Percentiles rank a stretch among this genome's conserved stretches.
Evolutionary conservation across 2,329 filamentous ascomycete genomes (phyloP).

Genomic region (Paraphaeosphaeria minitans): DNA sequence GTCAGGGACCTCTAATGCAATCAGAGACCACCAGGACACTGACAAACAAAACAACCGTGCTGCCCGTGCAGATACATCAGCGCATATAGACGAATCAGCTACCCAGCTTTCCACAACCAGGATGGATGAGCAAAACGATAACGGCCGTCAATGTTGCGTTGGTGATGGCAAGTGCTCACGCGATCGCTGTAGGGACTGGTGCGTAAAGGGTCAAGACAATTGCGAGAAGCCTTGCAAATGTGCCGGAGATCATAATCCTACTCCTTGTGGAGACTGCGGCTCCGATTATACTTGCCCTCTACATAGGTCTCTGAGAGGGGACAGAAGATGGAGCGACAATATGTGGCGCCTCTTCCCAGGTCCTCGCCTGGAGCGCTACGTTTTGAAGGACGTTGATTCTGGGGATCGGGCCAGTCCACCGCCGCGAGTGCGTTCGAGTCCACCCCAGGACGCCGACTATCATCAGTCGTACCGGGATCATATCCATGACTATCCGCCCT

Average conservation of each 20-base stretch:
- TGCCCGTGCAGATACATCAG: background rate
- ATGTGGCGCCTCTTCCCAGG: background rate
- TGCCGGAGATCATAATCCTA: background rate
- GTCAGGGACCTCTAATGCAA: no score
- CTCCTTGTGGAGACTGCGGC: background rate
- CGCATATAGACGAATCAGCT: background rate
- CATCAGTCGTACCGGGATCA: no score
- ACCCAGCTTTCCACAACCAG: background rate
- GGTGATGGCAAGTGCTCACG: background rate
- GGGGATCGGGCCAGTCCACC: no score
- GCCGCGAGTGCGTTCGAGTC: no score
- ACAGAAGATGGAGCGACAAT: background rate
- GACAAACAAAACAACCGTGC: no score
- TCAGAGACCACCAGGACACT: no score
- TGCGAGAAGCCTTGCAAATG: background rate
- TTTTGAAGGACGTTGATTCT: background rate
- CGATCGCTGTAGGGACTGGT: background rate
- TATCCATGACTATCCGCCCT: no score
- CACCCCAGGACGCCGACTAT: no score
- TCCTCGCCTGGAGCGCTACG: background rate
- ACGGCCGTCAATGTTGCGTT: background rate
- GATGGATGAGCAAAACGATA: background rate
- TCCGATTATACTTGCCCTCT: background rate
- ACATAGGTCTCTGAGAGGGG: background rate
- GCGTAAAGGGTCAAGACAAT: background rate